Evolutionary conservation across 164 flowering plant species (phyloP).

Genomic region (Cinnamomum chago): DNA sequence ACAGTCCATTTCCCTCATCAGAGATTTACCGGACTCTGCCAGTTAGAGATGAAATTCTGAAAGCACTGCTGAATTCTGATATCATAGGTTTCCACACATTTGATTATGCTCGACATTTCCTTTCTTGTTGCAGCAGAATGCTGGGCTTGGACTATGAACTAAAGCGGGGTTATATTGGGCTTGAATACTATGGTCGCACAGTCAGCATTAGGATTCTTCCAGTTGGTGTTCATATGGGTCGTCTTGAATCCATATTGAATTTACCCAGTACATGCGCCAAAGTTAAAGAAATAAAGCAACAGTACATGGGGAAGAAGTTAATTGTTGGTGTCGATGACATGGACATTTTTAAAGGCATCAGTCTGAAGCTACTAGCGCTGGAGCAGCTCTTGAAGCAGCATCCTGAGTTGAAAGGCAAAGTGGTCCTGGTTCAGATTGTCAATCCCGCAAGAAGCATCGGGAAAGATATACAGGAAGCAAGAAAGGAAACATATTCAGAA

Average conservation of each 20-base stretch:
- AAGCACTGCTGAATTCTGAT: conserved; percentile 18
- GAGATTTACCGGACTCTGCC: conserved; percentile 42
- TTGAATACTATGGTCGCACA: conserved; percentile 19
- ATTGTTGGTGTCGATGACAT: conserved; percentile 22
- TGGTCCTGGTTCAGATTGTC: conserved; percentile 20
- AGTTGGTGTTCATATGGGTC: conserved; percentile 18
- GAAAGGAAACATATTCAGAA: conserved; percentile 5
- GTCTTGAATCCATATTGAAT: conserved; percentile 12
- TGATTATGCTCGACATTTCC: conserved; percentile 23
- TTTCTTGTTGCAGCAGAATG: conserved; percentile 23
- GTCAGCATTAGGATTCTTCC: conserved; percentile 18
- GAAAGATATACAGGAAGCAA: conserved; percentile 20
- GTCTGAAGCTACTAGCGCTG: conserved; percentile 19
- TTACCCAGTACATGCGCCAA: conserved; percentile 8
- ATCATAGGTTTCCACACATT: conserved; percentile 21
- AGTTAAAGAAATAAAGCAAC: conserved; percentile 14
- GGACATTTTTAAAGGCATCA: conserved; percentile 23
- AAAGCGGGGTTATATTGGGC: conserved; percentile 19
- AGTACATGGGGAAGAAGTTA: conserved; percentile 15
- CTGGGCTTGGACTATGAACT: conserved; percentile 19
- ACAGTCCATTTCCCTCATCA: conserved; percentile 90
- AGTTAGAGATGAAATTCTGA: conserved; percentile 18
- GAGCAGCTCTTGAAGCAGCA: conserved; percentile 19
- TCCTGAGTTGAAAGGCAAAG: conserved; percentile 12
- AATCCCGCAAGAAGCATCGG: conserved; percentile 20